Base-by-base conservation (phyloP, 2,329 filamentous ascomycete genomes). In the Penicillium frequentans region DNA sequence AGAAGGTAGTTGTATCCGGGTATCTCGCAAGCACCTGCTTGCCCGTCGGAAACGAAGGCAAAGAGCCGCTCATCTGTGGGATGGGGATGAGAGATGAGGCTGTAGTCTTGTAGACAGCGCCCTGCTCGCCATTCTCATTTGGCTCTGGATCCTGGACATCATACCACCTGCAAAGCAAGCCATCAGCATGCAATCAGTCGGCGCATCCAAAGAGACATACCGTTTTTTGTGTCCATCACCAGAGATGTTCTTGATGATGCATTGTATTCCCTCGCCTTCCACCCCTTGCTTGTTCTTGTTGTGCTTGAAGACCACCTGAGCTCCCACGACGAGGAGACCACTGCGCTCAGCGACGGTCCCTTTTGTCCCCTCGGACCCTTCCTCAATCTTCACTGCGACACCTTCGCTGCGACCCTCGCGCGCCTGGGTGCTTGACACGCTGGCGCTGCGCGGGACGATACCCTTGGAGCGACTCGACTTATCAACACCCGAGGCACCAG, bases 1-100 rank as follows among this genome's bases (percentile, higher is more conserved):
- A 95, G 67, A 95, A 93, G 0, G 90, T 93, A 1, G 90, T 93
- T 1, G 90, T 93, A 65, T 91, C 87, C 0, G 90, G 90, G 68
- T 95, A 95, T 56, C 91, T 78, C 0, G 90, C 90, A 56, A 93
- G 79, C 9, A 93, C 90, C 46, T 86, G 84, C 70, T 88, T 90
- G 45, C 89, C 88, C 39, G 84, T 76, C 8, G 80, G 67, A 63
- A 84, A 86, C 35, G 89, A 84, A 56, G 89, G 83, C 42, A 89
- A 81, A 4, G 82, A 76, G 16, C 88, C 77, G 2, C 75, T 85
- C 60, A 74, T 78, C 62, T 84, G 81, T 2, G 90, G 88, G 55
- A 95, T 92, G 2, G 87, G 84, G 46, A 93, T 92, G 81, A 95
- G 87, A 68, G 84, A 90, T 68, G 84, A 86, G 1, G 90, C 90